These are phyloP conservation scores for Lepiota subincarnata DNA, from an alignment of 768 basidiomycete species.

Conservation along the genomic window DNA sequence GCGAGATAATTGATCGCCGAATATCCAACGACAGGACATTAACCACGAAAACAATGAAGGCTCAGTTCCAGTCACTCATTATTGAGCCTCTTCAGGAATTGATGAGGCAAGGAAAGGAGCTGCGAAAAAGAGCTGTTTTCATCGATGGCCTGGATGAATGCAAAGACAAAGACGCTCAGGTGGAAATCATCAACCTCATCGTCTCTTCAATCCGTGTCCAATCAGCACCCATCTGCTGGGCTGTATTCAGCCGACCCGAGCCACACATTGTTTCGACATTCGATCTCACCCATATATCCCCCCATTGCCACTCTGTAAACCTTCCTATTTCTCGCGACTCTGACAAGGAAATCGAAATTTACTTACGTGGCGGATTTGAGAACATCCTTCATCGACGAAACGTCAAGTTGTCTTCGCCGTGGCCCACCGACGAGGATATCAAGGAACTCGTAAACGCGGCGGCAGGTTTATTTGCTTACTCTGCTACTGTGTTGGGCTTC, in stretches of 20 bases:
- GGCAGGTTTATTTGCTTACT: conserved; percentile 23
- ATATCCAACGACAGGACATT: not conserved
- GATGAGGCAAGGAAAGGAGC: not conserved
- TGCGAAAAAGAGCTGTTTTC: not conserved
- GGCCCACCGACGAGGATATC: conserved; percentile 13
- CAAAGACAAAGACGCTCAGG: not conserved
- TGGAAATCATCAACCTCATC: conserved; percentile 3
- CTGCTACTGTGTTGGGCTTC: conserved; percentile 23
- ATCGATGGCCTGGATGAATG: conserved; percentile 8
- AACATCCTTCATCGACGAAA: conserved; percentile 5
- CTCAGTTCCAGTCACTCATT: not conserved
- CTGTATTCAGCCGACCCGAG: conserved; percentile 2
- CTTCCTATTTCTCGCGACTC: not conserved
- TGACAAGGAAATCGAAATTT: conserved; percentile 3
- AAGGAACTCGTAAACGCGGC: conserved; percentile 17
- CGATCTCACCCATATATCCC: not conserved
- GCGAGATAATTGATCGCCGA: not conserved
- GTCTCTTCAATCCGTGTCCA: not conserved
- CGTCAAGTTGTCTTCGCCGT: not conserved
- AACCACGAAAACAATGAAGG: not conserved
- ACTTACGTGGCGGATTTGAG: not conserved
- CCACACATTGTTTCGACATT: not conserved
- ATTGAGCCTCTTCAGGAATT: not conserved
- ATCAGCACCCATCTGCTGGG: not conserved
- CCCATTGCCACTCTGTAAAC: not conserved